These are phyloP conservation scores for Xerocomellus dryophilus DNA, from an alignment of 768 basidiomycete species.

Conservation along the genomic window DNA sequence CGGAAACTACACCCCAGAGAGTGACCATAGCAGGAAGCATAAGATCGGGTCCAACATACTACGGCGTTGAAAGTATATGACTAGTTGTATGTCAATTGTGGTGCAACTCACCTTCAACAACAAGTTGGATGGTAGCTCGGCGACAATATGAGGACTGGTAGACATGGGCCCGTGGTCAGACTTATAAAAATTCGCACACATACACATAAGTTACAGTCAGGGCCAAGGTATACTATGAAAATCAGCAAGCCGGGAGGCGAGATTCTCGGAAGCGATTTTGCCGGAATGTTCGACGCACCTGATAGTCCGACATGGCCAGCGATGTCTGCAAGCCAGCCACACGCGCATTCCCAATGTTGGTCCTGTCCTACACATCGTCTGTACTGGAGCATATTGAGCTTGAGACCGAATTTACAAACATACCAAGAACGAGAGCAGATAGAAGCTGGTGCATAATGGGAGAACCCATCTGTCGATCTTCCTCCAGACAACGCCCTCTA, in stretches of 20 bases:
- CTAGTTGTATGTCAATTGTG: no score
- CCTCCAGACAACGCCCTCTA: constrained; percentile 43
- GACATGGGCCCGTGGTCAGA: no score
- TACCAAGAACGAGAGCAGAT: constrained; percentile 49
- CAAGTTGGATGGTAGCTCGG: no score
- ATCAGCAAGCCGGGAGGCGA: background rate
- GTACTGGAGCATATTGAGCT: background rate
- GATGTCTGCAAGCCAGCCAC: constrained; percentile 57
- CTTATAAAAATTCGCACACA: no score
- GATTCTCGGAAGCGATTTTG: background rate
- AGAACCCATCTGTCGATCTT: constrained; percentile 48
- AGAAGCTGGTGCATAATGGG: constrained; percentile 48
- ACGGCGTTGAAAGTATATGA: no score
- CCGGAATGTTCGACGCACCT: constrained; percentile 8
- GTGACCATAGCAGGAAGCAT: no score
- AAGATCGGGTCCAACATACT: no score
- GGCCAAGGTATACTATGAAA: no score
- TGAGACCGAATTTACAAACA: constrained; percentile 12
- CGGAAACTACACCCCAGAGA: no score
- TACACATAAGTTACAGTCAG: no score
- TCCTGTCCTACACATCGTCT: constrained; percentile 27
- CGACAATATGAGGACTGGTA: no score
- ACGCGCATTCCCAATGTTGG: constrained; percentile 58
- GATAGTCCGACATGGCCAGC: constrained; percentile 32
- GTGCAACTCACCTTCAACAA: no score